Evolutionary conservation across 2,329 filamentous ascomycete species (phyloP).

Genomic region (Dothiorella sarmentorum): DNA sequence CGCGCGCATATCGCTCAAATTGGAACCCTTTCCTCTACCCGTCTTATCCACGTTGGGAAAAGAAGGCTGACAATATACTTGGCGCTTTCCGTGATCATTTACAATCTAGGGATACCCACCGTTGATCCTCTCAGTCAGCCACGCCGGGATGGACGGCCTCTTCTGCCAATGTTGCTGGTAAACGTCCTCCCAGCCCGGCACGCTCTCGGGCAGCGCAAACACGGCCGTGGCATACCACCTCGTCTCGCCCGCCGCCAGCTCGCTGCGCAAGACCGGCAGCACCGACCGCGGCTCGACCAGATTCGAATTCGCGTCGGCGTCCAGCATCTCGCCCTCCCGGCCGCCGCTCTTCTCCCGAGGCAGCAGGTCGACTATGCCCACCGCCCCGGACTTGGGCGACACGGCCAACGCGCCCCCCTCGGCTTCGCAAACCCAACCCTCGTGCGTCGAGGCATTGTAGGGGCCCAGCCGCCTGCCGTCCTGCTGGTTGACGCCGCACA

Average conservation of each 20-base stretch:
- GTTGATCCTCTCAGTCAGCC: conserved; percentile 24
- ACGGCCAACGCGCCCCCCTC: conserved; percentile 37
- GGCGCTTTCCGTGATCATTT: background rate
- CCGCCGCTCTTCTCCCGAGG: conserved; percentile 52
- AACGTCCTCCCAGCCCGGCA: conserved; percentile 8
- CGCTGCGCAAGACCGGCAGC: conserved; percentile 65
- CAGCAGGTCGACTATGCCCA: conserved; percentile 49
- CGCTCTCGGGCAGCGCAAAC: conserved; percentile 59
- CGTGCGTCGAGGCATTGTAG: conserved; percentile 37
- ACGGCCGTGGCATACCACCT: conserved; percentile 69
- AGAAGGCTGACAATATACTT: background rate
- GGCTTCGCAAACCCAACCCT: conserved; percentile 34
- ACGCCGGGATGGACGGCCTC: conserved; percentile 26
- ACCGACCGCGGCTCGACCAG: conserved; percentile 68
- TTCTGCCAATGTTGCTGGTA: conserved; percentile 33
- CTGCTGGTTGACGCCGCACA: conserved; percentile 58
- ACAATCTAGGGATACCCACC: background rate
- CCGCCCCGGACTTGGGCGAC: conserved; percentile 49
- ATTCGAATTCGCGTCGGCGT: conserved; percentile 77
- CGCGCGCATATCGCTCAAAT: conserved; percentile 1
- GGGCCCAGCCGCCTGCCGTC: conserved; percentile 54
- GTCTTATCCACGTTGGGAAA: background rate
- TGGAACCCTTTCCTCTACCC: background rate
- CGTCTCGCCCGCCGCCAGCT: conserved; percentile 55
- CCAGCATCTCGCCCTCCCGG: conserved; percentile 53